Percentiles rank a stretch among this genome's conserved stretches.
phyloP scores from a whole-genome alignment of 345 rosid genomes.

The Raphanus sativus region DNA sequence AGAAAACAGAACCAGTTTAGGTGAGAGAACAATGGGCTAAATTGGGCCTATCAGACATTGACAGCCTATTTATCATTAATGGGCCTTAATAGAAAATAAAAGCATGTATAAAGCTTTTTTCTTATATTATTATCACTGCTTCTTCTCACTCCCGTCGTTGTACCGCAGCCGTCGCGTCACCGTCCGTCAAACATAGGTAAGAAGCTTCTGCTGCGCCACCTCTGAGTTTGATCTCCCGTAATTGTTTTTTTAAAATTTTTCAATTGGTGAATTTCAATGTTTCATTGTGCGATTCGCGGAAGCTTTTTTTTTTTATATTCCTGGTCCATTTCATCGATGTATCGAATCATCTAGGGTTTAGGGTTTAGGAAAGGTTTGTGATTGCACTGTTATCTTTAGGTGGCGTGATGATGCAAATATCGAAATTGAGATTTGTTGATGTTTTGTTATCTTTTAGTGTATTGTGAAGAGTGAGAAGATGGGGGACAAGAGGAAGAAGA shows the following conservation, averaged over 20 bases:
- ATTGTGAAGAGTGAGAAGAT: conserved; percentile 30
- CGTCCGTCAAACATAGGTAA: not conserved
- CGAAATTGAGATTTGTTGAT: not conserved
- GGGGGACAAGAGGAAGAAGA: conserved; percentile 56
- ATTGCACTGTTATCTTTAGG: not conserved
- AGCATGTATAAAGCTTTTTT: not conserved
- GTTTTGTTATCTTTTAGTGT: not conserved
- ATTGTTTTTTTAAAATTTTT: too few species aligned
- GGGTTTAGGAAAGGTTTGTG: not conserved
- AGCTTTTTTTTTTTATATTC: not conserved
- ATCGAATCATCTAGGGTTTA: not conserved
- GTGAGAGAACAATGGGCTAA: not conserved
- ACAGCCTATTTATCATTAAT: not conserved
- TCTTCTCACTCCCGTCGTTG: not conserved
- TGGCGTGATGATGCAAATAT: not conserved
- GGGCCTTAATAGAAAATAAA: not conserved
- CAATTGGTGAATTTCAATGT: not conserved
- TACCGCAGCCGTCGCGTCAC: not conserved
- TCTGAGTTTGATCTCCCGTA: not conserved
- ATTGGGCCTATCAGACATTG: conserved; percentile 2
- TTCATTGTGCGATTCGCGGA: not conserved
- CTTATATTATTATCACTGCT: not conserved
- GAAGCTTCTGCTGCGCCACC: not conserved
- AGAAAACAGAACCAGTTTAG: conserved; percentile 13
- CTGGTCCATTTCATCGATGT: conserved; percentile 3